Percentiles rank a stretch among this genome's conserved stretches.
These are phyloP conservation scores for Candida manassasensis DNA, from an alignment of 805 yeast species.

Conservation along the genomic window DNA sequence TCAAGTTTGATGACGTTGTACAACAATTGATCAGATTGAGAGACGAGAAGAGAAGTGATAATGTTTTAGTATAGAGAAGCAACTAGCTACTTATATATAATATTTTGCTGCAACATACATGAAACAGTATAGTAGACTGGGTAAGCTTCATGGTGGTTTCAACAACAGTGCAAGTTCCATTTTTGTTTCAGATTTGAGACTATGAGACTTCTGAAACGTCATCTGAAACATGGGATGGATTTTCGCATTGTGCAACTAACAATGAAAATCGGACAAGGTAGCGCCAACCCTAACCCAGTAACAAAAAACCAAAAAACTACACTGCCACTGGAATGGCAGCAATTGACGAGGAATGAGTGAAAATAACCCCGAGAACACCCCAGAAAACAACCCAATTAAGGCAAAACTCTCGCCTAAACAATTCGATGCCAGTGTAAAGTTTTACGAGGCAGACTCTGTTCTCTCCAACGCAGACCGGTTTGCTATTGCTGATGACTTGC, in stretches of 20 bases:
- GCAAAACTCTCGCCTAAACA: conserved; percentile 28
- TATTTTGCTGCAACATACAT: too few species aligned
- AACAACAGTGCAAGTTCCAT: too few species aligned
- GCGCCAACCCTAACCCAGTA: too few species aligned
- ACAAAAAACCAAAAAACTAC: too few species aligned
- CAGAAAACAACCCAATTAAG: conserved; percentile 21
- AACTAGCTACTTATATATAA: too few species aligned
- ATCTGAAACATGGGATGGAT: too few species aligned
- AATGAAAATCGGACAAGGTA: too few species aligned
- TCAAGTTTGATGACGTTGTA: conserved; percentile 67
- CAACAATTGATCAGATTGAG: conserved; percentile 63
- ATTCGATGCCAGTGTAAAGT: conserved; percentile 32
- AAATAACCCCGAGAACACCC: conserved; percentile 11
- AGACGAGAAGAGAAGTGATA: conserved; percentile 71
- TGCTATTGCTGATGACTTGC: conserved; percentile 27
- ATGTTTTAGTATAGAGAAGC: conserved; percentile 36
- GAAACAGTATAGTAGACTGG: too few species aligned
- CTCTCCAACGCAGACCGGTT: conserved; percentile 28
- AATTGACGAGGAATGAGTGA: background rate
- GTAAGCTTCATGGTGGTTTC: too few species aligned
- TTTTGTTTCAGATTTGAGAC: too few species aligned
- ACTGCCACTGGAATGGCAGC: too few species aligned
- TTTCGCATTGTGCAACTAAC: conserved; percentile 1
- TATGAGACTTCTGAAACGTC: too few species aligned
- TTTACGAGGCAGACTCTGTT: conserved; percentile 38